phyloP scores from a whole-genome alignment of 2,329 filamentous ascomycete species.

The Neobulgaria alba region DNA sequence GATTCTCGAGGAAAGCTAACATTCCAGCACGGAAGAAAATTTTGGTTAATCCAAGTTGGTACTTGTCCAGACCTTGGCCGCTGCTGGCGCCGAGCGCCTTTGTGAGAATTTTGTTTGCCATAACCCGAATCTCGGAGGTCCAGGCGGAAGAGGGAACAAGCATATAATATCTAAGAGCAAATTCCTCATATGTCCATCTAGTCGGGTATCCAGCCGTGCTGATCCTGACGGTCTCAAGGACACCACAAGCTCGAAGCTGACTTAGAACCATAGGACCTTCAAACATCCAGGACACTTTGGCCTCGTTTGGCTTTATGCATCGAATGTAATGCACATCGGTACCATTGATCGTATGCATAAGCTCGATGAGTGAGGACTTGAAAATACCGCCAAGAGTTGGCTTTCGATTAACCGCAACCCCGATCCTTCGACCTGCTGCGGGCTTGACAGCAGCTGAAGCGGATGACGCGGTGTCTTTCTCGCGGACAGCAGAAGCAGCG shows the following conservation, averaged over 20 bases:
- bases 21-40: constrained; percentile 99
- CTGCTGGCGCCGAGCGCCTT: constrained; percentile 77
- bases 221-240: constrained; percentile 94
- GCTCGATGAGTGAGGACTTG: constrained; percentile 94
- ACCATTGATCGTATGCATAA: constrained; percentile 96
- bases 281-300: constrained; percentile 94
- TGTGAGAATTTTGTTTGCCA: constrained; percentile 86
- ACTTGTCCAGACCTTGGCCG: constrained; percentile 76
- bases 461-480: constrained; percentile 69
- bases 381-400: constrained; percentile 97
- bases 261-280: constrained; percentile 98
- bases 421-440: constrained; percentile 74
- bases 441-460: constrained; percentile 68
- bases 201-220: constrained; percentile 96
- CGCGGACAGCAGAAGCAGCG: constrained; percentile 75
- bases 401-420: constrained; percentile 88
- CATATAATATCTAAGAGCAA: constrained; percentile 97
- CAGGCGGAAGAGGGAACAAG: constrained; percentile 80
- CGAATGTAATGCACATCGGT: constrained; percentile 99
- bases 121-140: constrained; percentile 87
- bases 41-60: constrained; percentile 94
- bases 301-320: constrained; percentile 98
- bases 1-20: constrained; percentile 94
- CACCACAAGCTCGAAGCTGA: constrained; percentile 95
- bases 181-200: constrained; percentile 98